phyloP scores from a whole-genome alignment of 2,329 filamentous ascomycete genomes.

The Penicillium olsonii region DNA sequence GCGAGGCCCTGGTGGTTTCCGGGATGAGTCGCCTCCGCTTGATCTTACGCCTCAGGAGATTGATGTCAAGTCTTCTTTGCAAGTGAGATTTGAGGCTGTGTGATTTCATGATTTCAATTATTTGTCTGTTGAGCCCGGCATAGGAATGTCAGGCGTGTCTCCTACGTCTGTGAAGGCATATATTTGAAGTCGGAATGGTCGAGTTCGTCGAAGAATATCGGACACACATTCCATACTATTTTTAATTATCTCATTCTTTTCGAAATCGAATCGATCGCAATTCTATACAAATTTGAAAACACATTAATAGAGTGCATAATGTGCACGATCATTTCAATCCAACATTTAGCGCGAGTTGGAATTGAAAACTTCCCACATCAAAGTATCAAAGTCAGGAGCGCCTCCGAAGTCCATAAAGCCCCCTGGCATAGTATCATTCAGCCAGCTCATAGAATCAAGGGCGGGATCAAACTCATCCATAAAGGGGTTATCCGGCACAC shows the following conservation, averaged over 20 bases:
- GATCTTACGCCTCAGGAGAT: conserved; percentile 15
- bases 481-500: conserved; percentile 16
- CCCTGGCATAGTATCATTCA: conserved; percentile 26
- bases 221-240: no score
- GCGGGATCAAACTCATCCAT: conserved; percentile 15
- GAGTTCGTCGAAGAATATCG: no score
- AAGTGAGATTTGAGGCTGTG: conserved; percentile 8
- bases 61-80: conserved; percentile 8
- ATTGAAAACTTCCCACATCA: conserved; percentile 33
- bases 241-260: no score
- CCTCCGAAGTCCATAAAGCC: conserved; percentile 28
- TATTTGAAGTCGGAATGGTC: no score
- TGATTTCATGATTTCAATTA: no score
- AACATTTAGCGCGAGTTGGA: not conserved
- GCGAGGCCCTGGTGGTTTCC: not conserved
- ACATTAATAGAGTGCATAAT: no score
- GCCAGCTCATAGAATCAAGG: conserved; percentile 19
- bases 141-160: no score
- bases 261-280: no score
- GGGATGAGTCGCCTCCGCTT: not conserved
- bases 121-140: no score
- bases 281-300: no score
- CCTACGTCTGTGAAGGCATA: no score
- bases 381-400: conserved; percentile 30
- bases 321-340: no score